Base-by-base conservation (phyloP, 2,329 filamentous ascomycete species). In the Ascocoryne sarcoides region DNA sequence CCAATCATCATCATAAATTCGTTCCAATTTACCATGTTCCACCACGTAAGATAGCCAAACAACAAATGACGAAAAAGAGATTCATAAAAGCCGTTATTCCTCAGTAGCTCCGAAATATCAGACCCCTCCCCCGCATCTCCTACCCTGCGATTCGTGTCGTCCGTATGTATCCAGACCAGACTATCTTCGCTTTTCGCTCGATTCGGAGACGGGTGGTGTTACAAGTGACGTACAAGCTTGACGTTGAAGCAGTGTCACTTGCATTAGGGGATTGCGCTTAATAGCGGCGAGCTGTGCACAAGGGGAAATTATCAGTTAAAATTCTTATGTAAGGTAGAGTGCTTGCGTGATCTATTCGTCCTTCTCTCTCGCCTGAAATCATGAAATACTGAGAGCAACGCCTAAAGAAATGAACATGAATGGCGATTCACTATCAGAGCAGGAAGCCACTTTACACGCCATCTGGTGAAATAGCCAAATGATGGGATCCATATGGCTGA, bases 271-370 rank as follows among this genome's bases (percentile, higher is more conserved):
- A 26, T 12, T 29, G 29, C 19, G 7, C 10, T 49, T 54, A 51
- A 32, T 52, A 40, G 42, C 49, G 52, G 39, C 39, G 41, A 53
- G 51, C 54, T 57, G 46, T 51, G 41, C 47, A 50, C 50, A 50
- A 36, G 31, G 39, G 37, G 26, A 34, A 46, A 50, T 44, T 37
- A 57, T 58, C 51, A 58, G 56, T 56, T 50, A 50, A 52, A 20
- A 50, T 55, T 57, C 52, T 53, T 48, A 46, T 46, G 37, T 42
- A 50, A 44, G 44, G 41, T 39, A 43, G 20, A 46, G 43, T 37
- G 38, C 41, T 37, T 44, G 44, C 37, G 34, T 43, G 34, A 42
- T 42, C 41, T 45, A 44, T 42, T 30, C 21, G 18, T 7, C 14
- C 17, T 23, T 40, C 12, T 30, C 31, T 38, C 30, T n/a, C n/a